Conservation (phyloP, 2,329 filamentous ascomycete species). For the Aspergillus spinulosporus region DNA sequence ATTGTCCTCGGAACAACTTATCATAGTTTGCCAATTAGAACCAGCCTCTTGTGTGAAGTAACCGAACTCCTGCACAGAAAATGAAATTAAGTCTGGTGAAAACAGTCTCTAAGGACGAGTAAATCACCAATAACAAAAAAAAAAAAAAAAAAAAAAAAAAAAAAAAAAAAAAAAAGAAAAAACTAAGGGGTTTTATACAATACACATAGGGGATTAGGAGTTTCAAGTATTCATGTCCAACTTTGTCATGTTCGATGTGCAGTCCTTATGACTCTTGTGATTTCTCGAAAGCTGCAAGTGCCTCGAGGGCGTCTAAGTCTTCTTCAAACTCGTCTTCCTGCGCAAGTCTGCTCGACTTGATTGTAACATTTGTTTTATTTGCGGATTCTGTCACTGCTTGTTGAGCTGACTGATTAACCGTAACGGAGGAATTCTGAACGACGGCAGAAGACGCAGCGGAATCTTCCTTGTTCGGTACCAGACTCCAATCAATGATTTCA, state of each 20-base stretch:
- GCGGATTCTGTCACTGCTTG: constrained; percentile 2
- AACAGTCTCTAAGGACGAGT: too few species aligned
- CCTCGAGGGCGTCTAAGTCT: constrained; percentile 46
- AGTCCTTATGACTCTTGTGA: constrained; percentile 2
- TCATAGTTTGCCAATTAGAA: too few species aligned
- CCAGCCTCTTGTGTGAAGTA: too few species aligned
- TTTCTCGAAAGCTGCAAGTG: constrained; percentile 35
- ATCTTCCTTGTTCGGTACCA: constrained; percentile 42
- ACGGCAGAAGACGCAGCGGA: constrained; percentile 18
- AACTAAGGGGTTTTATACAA: too few species aligned
- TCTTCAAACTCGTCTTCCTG: constrained; percentile 42
- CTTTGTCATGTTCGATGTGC: not conserved
- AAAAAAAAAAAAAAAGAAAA: too few species aligned
- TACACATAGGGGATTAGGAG: too few species aligned
- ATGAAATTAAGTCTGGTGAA: too few species aligned
- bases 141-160: too few species aligned
- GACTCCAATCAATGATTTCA: constrained; percentile 81
- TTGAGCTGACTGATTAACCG: constrained; percentile 27
- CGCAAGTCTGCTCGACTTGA: constrained; percentile 17
- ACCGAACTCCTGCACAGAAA: too few species aligned
- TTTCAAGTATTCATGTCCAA: too few species aligned
- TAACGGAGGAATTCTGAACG: constrained; percentile 20
- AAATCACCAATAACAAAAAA: too few species aligned
- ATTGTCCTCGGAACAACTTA: too few species aligned
- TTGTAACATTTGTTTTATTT: constrained; percentile 18